Conservation (phyloP, 345 rosid species). For the Eucalyptus pumila region DNA sequence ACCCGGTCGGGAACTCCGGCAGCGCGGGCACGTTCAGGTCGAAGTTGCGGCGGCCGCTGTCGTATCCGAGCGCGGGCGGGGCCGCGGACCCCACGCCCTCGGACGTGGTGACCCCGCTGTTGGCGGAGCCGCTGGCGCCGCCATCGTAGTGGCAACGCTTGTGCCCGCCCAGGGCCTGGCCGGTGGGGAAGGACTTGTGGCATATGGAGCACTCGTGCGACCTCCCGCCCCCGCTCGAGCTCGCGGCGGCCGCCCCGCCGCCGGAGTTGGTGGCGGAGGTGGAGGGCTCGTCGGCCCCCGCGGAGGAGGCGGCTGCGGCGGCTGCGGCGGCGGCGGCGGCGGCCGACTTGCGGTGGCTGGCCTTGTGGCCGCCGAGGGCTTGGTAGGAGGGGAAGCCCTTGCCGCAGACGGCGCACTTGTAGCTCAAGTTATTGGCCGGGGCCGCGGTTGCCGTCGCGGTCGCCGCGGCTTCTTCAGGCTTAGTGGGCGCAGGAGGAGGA, state of each 20-base stretch:
- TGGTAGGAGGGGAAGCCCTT: slow-evolving; percentile 9
- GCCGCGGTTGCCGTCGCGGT: neutral
- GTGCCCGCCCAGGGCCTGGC: slow-evolving; percentile 46
- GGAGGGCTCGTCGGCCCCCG: neutral
- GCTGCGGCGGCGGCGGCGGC: neutral
- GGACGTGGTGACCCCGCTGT: neutral
- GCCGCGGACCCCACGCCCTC: neutral
- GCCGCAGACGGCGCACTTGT: slow-evolving; percentile 8
- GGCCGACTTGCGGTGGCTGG: slow-evolving; percentile 4
- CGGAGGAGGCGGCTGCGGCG: neutral
- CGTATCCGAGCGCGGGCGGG: neutral
- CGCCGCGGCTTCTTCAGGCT: neutral
- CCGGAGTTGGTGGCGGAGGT: neutral
- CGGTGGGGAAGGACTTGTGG: slow-evolving; percentile 37
- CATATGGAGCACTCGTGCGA: slow-evolving; percentile 44
- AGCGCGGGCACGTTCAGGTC: slow-evolving; percentile 9
- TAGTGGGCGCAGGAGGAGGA: neutral
- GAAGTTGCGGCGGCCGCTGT: neutral
- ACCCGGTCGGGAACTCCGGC: slow-evolving; percentile 4
- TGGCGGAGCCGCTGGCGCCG: neutral
- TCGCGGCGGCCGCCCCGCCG: slow-evolving; percentile 4
- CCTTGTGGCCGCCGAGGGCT: slow-evolving; percentile 16
- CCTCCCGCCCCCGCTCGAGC: slow-evolving; percentile 10
- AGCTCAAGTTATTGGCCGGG: neutral
- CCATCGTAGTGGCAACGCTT: slow-evolving; percentile 38